These are phyloP conservation scores for Hirsutella minnesotensis DNA, from an alignment of 2,329 filamentous ascomycete species.

Conservation along the genomic window DNA sequence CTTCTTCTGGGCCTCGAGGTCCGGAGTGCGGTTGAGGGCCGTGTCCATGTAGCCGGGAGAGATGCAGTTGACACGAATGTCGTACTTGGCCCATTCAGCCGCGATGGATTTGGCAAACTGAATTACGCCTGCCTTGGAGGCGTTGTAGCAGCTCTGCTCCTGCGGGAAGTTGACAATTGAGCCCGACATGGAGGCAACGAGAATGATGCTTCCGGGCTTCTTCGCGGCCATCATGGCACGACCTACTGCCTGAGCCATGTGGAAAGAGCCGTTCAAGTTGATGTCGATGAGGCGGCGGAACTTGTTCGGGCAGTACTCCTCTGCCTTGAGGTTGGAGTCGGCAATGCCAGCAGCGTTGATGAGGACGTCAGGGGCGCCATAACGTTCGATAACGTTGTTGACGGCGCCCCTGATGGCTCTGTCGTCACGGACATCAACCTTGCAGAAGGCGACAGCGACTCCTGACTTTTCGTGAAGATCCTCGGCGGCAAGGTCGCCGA, in stretches of 20 bases:
- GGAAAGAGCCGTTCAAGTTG: constrained; percentile 70
- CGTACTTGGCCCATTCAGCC: constrained; percentile 73
- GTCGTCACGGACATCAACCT: constrained; percentile 65
- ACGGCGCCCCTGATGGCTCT: constrained; percentile 59
- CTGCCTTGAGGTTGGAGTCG: constrained; percentile 74
- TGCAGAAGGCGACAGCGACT: constrained; percentile 64
- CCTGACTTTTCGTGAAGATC: constrained; percentile 63
- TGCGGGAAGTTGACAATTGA: constrained; percentile 79
- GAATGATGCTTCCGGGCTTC: constrained; percentile 61
- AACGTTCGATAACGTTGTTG: constrained; percentile 50
- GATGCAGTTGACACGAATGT: constrained; percentile 75
- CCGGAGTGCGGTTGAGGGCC: constrained; percentile 64
- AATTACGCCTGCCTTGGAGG: constrained; percentile 69
- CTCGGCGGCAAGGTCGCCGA: constrained; percentile 57
- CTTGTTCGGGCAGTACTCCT: constrained; percentile 64
- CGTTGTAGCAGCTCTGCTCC: constrained; percentile 75
- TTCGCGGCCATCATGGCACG: constrained; percentile 61
- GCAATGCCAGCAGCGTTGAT: constrained; percentile 73
- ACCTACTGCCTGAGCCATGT: constrained; percentile 62
- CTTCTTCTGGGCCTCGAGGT: constrained; percentile 70
- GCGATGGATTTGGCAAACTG: constrained; percentile 71
- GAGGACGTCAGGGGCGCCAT: constrained; percentile 61
- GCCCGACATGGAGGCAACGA: constrained; percentile 72
- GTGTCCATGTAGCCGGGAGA: constrained; percentile 84
- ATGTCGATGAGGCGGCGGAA: constrained; percentile 73